Base-by-base conservation (phyloP, 805 yeast genomes). In the Ogataea parapolymorpha region DNA sequence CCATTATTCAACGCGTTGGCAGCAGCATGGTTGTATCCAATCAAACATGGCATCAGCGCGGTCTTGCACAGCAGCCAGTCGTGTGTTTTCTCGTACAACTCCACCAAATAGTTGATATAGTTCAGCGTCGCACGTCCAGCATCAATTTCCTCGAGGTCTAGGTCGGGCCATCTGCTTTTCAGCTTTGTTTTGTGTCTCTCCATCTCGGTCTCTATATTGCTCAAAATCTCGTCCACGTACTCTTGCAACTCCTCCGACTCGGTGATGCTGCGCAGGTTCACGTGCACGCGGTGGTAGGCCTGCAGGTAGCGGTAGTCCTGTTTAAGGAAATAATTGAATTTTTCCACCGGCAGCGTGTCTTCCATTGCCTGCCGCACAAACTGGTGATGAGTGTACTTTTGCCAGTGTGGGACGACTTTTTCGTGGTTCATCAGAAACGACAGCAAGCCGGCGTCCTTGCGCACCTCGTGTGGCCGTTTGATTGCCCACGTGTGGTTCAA, bases 21-120 rank as follows among this genome's bases (percentile, higher is more conserved):
- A 44, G 62, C 2, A 2, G 89, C 88, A 35, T 74, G 69, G 26
- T 74, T 74, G 56, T 83, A 83, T 1, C 95, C 95, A 56, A 80
- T 73, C 35, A 84, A 61, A 59, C 95, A 85, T 1, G 95, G 93
- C 6, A 87, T 75, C 39, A 84, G 60, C 0, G 91, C 85, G 6
- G 81, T 73, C 43, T 78, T 77, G 37, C 83, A 72, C 33, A 80
- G 85, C 23, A 80, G 58, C 75, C 81, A 81, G 55, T 81, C 81
- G 20, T 75, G 72, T 22, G 71, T 70, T 29, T 63, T 64, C 17
- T 67, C 61, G 4, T 82, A 82, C 5, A 82, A 62, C 15, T 75
- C 70, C 29, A 71, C 53, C 43, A 86, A 65, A 48, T 78, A 84
- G 27, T 81, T 68, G 25, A 83, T 74, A 58, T 86, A 86, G 2